Conservation (phyloP, 495 filamentous ascomycete genomes). For the Podospora pseudoanserina region DNA sequence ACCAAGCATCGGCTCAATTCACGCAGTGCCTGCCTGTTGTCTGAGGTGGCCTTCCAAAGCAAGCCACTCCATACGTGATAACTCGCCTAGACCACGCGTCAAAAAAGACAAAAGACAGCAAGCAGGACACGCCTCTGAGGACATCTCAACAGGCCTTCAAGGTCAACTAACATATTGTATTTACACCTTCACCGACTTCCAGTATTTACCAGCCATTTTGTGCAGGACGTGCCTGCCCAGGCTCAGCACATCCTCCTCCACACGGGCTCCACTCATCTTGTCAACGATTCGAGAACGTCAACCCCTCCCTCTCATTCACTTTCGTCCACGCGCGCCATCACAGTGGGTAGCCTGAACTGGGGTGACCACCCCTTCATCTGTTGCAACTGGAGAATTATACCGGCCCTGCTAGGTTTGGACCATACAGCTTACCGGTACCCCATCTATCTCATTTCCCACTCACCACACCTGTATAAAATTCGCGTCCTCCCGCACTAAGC, state of each 20-base stretch:
- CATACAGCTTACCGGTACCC: background rate
- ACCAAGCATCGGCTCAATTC: too few species aligned
- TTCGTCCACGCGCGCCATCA: constrained; percentile 1
- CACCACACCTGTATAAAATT: constrained; percentile 28
- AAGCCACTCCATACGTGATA: too few species aligned
- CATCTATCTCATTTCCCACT: constrained; percentile 22
- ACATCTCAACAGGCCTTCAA: too few species aligned
- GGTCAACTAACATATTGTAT: too few species aligned
- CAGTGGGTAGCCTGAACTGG: background rate
- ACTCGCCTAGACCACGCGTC: too few species aligned
- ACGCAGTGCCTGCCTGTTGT: too few species aligned
- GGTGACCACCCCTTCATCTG: background rate
- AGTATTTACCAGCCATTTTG: background rate
- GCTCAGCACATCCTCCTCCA: background rate
- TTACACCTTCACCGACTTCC: too few species aligned
- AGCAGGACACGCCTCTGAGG: too few species aligned
- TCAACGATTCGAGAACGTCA: constrained; percentile 2
- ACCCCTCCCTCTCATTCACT: constrained; percentile 3
- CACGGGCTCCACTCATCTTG: background rate
- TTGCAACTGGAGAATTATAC: background rate
- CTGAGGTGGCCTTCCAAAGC: too few species aligned
- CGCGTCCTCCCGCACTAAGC: constrained; percentile 32
- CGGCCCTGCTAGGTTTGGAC: background rate
- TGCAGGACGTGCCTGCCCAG: background rate
- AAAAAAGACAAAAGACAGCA: too few species aligned